Evolutionary conservation across 1,139 yeast species (phyloP).

Genomic region (Suhomyces maxii): DNA sequence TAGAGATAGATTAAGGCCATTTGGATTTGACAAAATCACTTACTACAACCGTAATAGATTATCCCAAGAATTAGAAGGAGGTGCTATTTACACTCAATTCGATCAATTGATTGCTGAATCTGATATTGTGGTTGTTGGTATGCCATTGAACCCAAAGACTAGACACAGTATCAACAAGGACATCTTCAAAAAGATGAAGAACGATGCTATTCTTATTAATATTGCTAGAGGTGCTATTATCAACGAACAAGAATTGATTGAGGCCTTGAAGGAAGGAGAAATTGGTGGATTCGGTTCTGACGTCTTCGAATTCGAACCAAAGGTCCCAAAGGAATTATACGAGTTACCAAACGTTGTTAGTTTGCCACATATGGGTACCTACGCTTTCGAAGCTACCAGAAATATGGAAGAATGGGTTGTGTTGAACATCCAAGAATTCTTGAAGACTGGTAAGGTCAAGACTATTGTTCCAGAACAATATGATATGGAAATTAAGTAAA

Average conservation of each 20-base stretch:
- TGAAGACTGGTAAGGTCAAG: constrained; percentile 60
- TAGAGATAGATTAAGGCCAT: constrained; percentile 59
- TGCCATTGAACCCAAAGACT: constrained; percentile 63
- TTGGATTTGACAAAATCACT: constrained; percentile 59
- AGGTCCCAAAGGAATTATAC: constrained; percentile 57
- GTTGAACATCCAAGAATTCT: constrained; percentile 42
- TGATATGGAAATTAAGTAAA: constrained; percentile 2
- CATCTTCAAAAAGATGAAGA: constrained; percentile 57
- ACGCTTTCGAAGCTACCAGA: constrained; percentile 55
- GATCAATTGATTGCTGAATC: constrained; percentile 56
- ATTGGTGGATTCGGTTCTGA: constrained; percentile 77
- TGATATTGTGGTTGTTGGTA: constrained; percentile 61
- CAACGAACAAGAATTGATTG: constrained; percentile 63
- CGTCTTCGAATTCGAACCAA: constrained; percentile 83
- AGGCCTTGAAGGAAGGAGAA: constrained; percentile 65
- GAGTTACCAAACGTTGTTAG: constrained; percentile 59
- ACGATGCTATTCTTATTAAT: constrained; percentile 63
- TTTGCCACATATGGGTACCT: constrained; percentile 85
- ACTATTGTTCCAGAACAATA: constrained; percentile 69
- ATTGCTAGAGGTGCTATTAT: constrained; percentile 78
- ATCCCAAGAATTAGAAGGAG: constrained; percentile 54
- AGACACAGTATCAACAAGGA: constrained; percentile 57
- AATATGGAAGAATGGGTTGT: constrained; percentile 60
- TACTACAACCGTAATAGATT: constrained; percentile 63
- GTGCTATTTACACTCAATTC: constrained; percentile 54